Base-by-base conservation (phyloP, 257 asterid species). In the Voacanga thouarsii region DNA sequence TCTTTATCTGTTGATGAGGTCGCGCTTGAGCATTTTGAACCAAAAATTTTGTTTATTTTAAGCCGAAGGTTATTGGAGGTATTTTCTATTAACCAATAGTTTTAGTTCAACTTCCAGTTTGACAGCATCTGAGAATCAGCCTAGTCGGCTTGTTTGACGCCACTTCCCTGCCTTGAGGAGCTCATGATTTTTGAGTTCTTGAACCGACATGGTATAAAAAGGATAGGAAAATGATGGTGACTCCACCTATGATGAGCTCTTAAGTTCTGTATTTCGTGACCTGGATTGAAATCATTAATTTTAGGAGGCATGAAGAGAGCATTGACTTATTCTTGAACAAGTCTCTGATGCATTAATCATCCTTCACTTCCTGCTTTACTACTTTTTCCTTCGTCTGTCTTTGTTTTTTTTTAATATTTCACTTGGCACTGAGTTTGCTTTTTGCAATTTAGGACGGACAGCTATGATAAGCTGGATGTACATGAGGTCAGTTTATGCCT, bases 391-490 rank as follows among this genome's bases (percentile, higher is more conserved):
- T 50, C 23, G 45, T 3, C 43, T 44, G 75, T 78, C 12, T 43
- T 26, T 51, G 45, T 63, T 60, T 18, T 49, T 43, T 0, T 50
- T 39, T 71, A 39, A 8, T 7, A 41, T 47, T 80, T 71, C n/a
- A 77, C 60, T 61, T 78, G 60, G 44, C 39, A 72, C 56, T 71
- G 16, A 53, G 78, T 74, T 80, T 74, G 37, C 37, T 47, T 74
- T 64, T 47, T 75, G 61, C 77, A 76, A 71, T 80, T 24, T 79
- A 86, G 96, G 90, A 74, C 67, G 82, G 89, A 82, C 76, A 81
- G 86, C 79, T 77, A 77, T 39, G 76, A 39, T 43, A 81, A 86
- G 77, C 74, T 59, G 45, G 84, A 86, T 74, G 81, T 81, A 81
- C 84, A 67, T 79, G 85, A 81, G 90, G 89, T 86, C 80, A 63